phyloP scores from a whole-genome alignment of 345 rosid species.

The Turritis glabra region DNA sequence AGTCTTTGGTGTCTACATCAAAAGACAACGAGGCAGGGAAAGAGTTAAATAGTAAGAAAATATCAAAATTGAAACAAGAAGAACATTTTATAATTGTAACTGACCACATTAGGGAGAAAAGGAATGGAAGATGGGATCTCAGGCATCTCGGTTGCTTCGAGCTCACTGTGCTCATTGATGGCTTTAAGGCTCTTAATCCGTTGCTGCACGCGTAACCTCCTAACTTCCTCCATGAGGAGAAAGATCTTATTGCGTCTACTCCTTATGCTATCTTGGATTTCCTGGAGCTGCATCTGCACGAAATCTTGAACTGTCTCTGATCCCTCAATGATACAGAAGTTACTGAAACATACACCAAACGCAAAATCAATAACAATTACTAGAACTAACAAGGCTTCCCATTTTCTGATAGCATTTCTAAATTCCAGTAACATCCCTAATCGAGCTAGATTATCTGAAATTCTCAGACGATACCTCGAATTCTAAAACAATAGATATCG shows the following conservation, averaged over 20 bases:
- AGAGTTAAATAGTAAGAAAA: not conserved
- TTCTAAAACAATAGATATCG: not conserved
- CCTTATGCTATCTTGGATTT: constrained; percentile 80
- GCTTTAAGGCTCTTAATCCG: constrained; percentile 58
- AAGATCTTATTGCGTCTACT: constrained; percentile 90
- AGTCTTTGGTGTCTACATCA: constrained; percentile 71
- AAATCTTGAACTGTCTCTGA: constrained; percentile 92
- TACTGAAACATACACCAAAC: constrained; percentile 44
- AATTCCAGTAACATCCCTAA: constrained; percentile 18
- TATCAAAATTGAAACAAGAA: not conserved
- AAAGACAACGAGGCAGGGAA: constrained; percentile 15
- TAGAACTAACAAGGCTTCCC: not conserved
- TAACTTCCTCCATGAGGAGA: constrained; percentile 98
- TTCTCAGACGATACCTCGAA: no score
- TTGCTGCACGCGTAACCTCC: constrained; percentile 87
- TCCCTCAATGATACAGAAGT: constrained; percentile 93
- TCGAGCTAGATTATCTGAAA: no score
- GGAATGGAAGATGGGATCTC: constrained; percentile 94
- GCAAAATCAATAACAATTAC: not conserved
- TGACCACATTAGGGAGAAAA: constrained; percentile 74
- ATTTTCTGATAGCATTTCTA: not conserved
- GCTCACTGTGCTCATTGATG: constrained; percentile 40
- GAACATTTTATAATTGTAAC: constrained; percentile 9
- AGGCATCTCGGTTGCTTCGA: constrained; percentile 79
- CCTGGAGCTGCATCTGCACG: constrained; percentile 80